phyloP scores from a whole-genome alignment of 2,329 filamentous ascomycete genomes.

The Ophiobolus disseminans region DNA sequence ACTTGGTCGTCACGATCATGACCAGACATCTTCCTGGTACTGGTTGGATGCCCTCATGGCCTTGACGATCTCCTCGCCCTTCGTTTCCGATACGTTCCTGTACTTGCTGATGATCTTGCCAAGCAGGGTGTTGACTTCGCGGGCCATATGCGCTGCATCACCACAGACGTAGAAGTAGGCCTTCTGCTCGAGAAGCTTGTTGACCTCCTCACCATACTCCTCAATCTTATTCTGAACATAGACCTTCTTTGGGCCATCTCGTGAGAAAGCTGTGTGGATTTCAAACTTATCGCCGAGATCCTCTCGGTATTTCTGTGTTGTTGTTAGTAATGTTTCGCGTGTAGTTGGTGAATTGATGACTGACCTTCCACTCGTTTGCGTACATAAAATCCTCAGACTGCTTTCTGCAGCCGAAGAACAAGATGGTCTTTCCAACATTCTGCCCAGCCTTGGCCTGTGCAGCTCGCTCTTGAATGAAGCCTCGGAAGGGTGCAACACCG shows the following conservation, averaged over 20 bases:
- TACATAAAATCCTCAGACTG: slow-evolving; percentile 91
- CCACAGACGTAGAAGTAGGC: slow-evolving; percentile 98
- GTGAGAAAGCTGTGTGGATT: slow-evolving; percentile 93
- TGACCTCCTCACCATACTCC: slow-evolving; percentile 82
- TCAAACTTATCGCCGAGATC: slow-evolving; percentile 87
- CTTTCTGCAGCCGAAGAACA: slow-evolving; percentile 96
- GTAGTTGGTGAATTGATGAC: slow-evolving; percentile 42
- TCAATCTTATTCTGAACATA: slow-evolving; percentile 95
- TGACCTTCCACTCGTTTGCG: slow-evolving; percentile 87
- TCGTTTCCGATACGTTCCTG: slow-evolving; percentile 79
- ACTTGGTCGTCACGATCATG: slow-evolving; percentile 47
- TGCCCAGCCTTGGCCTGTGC: slow-evolving; percentile 81
- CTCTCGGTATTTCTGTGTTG: slow-evolving; percentile 75
- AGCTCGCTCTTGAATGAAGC: slow-evolving; percentile 91
- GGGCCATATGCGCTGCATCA: slow-evolving; percentile 96
- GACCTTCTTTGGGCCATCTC: slow-evolving; percentile 84
- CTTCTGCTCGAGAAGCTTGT: slow-evolving; percentile 82
- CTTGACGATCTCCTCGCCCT: slow-evolving; percentile 97
- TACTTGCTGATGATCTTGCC: slow-evolving; percentile 86
- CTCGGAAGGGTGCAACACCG: slow-evolving; percentile 94
- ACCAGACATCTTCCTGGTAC: slow-evolving; percentile 87
- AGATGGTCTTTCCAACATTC: slow-evolving; percentile 81
- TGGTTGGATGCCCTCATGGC: slow-evolving; percentile 93
- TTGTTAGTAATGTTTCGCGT: not conserved
- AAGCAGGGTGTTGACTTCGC: slow-evolving; percentile 88